Percentiles rank a stretch among this genome's conserved stretches.
phyloP scores from a whole-genome alignment of 345 rosid genomes.

The Viola odorata region DNA sequence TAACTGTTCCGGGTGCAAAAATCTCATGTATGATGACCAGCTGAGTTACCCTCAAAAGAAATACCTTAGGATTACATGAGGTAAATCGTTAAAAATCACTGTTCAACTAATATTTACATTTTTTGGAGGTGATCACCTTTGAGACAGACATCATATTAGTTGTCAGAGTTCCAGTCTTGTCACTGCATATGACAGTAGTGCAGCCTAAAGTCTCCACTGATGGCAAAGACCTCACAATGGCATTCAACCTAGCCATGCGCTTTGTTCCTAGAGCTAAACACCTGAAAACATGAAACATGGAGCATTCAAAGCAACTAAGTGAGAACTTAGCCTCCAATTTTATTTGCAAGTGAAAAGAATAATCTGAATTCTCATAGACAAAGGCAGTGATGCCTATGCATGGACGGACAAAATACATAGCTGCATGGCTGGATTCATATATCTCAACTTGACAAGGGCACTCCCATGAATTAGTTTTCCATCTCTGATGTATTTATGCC shows the following conservation, averaged over 20 bases:
- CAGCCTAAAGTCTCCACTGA: conserved; percentile 98
- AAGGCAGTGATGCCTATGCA: too few relatives aligned
- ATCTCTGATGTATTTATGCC: not conserved
- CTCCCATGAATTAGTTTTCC: not conserved
- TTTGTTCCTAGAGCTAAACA: conserved; percentile 99
- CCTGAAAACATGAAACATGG: conserved; percentile 31
- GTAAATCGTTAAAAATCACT: too few relatives aligned
- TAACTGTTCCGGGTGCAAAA: too few relatives aligned
- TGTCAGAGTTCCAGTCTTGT: conserved; percentile 97
- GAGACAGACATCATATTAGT: conserved; percentile 99
- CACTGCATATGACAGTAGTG: conserved; percentile 98
- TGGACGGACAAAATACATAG: too few relatives aligned
- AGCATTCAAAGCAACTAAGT: not conserved
- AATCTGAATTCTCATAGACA: too few relatives aligned
- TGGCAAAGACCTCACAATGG: conserved; percentile 95
- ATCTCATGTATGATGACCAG: too few relatives aligned
- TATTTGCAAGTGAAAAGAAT: too few relatives aligned
- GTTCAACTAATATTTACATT: not conserved
- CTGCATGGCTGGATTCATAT: too few relatives aligned
- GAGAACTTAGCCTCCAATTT: conserved; percentile 1
- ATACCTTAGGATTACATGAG: too few relatives aligned
- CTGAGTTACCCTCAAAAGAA: too few relatives aligned
- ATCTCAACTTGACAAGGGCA: too few relatives aligned
- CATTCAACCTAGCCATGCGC: conserved; percentile 98
- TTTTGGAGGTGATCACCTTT: conserved; percentile 52